Evolutionary conservation across 2,329 filamentous ascomycete species (phyloP), one percentile per base, ranked within the genome.

Genomic region (Trichoderma afroharzianum): DNA sequence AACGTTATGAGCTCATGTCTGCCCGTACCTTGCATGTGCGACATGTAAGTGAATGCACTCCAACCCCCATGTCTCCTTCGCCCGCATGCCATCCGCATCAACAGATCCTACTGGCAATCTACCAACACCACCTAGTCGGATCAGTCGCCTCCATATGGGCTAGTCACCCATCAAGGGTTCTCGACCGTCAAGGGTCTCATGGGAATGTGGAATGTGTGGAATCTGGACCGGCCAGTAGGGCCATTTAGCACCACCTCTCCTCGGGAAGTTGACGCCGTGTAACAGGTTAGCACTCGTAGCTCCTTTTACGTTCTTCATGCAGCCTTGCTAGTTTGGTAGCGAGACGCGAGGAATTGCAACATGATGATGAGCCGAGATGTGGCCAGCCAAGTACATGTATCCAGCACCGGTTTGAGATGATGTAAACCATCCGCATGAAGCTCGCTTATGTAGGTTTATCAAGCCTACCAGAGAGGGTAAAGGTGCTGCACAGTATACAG

Each of bases 41-140:
- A 33, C 57, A 33, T 14, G 57, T 33, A 59, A 11, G 57, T 59
- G 32, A 18, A 47, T 6, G 24, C 36, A 50, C 30, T 55, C 28
- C 55, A 21, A 6, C 36, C 26, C 53, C 53, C 64, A 68, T 68
- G 64, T 61, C 64, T 33, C n/a, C 0, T 32, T 59, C n/a, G n/a
- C 15, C 53, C 36, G 64, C 55, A 15, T 50, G 26, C 26, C 64
- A 24, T 68, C n/a, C 64, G 64, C 64, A 59, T 59, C 12, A 59
- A 68, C n/a, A 30, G 64, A 68, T 68, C 64, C 53, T 58, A 59
- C 18, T 67, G 61, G 36, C 15, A 63, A 32, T 43, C 36, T 63
- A 32, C 62, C n/a, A 24, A 30, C 30, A 47, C 18, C 39, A 55
- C 28, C 43, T 18, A 36, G 12, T 55, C 66, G 66, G 66, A 24